A percentile compares a stretch with the other conserved stretches of the same genome.
phyloP scores from a whole-genome alignment of 225 moss, liverwort and hornwort genomes.

The Thuidium tamariscinum region DNA sequence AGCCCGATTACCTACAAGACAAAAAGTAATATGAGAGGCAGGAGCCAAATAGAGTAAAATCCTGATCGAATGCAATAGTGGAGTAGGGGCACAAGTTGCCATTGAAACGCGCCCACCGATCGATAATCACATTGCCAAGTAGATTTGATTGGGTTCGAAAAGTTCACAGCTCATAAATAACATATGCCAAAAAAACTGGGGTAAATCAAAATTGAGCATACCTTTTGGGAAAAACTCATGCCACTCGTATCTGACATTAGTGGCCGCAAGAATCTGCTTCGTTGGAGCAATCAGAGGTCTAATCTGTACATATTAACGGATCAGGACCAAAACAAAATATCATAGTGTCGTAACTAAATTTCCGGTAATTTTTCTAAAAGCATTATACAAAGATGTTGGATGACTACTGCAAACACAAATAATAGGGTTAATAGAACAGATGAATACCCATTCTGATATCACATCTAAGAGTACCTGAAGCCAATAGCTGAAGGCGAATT shows the following conservation, averaged over 20 bases:
- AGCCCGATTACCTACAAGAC: constrained; percentile 31
- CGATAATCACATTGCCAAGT: neutral
- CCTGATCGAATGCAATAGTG: neutral
- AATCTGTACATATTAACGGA: constrained; percentile 32
- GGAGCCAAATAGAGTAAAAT: neutral
- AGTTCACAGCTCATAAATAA: neutral
- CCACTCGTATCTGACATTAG: constrained; percentile 50
- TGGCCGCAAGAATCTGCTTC: constrained; percentile 67
- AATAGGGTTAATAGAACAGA: neutral
- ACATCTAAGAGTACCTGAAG: constrained; percentile 51
- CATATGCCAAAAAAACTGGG: neutral
- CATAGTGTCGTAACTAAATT: neutral
- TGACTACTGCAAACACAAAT: neutral
- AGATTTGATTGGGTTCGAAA: neutral
- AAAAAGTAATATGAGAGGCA: neutral
- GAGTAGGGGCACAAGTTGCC: neutral
- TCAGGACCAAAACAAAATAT: neutral
- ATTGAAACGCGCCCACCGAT: neutral
- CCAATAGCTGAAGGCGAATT: constrained; percentile 93
- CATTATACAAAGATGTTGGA: neutral
- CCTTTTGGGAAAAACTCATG: constrained; percentile 76
- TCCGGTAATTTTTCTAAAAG: neutral
- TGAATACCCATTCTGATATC: neutral
- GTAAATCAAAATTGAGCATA: constrained; percentile 2
- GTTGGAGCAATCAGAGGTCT: constrained; percentile 81